These are phyloP conservation scores for Xerocomus minutiporus DNA, from an alignment of 1,284 basidiomycete genomes.

Conservation along the genomic window DNA sequence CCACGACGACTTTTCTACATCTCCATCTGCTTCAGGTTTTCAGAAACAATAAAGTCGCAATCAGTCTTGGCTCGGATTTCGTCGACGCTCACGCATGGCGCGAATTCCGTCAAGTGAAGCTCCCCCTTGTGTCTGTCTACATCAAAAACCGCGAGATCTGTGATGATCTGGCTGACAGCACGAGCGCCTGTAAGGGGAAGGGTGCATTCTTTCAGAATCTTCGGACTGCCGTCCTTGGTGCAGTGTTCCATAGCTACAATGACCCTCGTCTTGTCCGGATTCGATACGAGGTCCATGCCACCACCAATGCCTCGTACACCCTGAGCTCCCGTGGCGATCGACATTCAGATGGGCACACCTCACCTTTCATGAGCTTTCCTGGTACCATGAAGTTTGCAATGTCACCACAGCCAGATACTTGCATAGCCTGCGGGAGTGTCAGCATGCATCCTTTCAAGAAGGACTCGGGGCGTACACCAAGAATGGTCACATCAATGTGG, in stretches of 20 bases:
- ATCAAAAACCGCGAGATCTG: conserved; percentile 51
- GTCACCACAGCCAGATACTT: conserved; percentile 53
- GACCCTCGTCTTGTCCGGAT: too few relatives aligned
- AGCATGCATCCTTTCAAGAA: too few relatives aligned
- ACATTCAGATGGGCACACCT: conserved; percentile 8
- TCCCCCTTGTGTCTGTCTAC: neutral
- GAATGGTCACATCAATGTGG: conserved; percentile 38
- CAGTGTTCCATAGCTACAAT: too few relatives aligned
- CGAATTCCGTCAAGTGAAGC: too few relatives aligned
- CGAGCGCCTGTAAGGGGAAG: conserved; percentile 48
- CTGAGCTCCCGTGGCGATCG: neutral
- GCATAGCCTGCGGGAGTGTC: conserved; percentile 58
- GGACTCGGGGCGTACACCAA: too few relatives aligned
- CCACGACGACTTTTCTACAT: neutral
- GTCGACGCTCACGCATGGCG: too few relatives aligned
- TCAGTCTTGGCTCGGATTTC: too few relatives aligned
- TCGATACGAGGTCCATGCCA: too few relatives aligned
- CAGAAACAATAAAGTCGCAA: neutral
- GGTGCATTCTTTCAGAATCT: conserved; percentile 28
- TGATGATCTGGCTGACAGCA: conserved; percentile 85
- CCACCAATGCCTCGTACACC: neutral
- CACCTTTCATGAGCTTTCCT: conserved; percentile 81
- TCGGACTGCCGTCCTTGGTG: conserved; percentile 63
- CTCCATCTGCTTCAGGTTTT: neutral
- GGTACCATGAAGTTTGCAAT: conserved; percentile 94